A percentile compares a stretch with the other conserved stretches of the same genome.
phyloP scores from a whole-genome alignment of 139 green algal species.

The Chlorella sorokiniana region DNA sequence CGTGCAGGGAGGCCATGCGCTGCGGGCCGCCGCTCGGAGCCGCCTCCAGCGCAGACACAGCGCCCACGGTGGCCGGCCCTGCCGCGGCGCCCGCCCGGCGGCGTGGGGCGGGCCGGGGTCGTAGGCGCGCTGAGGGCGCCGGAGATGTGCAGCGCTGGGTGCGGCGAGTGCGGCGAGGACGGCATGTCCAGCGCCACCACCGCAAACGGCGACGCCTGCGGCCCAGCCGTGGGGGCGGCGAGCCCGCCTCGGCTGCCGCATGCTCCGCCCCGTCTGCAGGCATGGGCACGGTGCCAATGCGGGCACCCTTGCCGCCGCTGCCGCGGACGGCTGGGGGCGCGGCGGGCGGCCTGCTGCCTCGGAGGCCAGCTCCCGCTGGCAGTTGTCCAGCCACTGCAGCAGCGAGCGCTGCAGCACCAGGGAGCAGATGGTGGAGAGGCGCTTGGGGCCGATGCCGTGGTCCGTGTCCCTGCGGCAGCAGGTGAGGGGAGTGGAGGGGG shows the following conservation, averaged over 20 bases:
- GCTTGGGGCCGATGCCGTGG: constrained; percentile 57
- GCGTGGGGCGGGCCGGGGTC: neutral
- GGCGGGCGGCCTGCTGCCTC: constrained; percentile 1
- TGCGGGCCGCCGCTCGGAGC: constrained; percentile 4
- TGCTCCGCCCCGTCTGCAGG: neutral
- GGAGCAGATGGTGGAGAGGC: constrained; percentile 51
- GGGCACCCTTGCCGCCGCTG: neutral
- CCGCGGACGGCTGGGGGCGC: neutral
- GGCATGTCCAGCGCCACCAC: neutral
- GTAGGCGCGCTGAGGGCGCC: neutral
- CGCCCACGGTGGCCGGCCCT: neutral
- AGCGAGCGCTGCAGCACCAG: constrained; percentile 53
- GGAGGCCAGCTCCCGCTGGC: constrained; percentile 29
- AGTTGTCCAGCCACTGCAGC: constrained; percentile 56
- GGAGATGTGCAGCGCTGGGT: neutral
- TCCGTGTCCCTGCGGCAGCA: constrained; percentile 33
- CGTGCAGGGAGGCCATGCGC: constrained; percentile 37
- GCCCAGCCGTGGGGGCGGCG: neutral
- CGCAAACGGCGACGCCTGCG: constrained; percentile 8
- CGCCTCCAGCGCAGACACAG: neutral
- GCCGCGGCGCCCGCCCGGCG: neutral
- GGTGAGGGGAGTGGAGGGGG: neutral
- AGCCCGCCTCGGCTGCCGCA: neutral
- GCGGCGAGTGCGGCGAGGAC: neutral
- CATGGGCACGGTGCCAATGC: too few relatives aligned